Base-by-base conservation (phyloP, 208 protist genomes). In the Wallacemonas collosoma region DNA sequence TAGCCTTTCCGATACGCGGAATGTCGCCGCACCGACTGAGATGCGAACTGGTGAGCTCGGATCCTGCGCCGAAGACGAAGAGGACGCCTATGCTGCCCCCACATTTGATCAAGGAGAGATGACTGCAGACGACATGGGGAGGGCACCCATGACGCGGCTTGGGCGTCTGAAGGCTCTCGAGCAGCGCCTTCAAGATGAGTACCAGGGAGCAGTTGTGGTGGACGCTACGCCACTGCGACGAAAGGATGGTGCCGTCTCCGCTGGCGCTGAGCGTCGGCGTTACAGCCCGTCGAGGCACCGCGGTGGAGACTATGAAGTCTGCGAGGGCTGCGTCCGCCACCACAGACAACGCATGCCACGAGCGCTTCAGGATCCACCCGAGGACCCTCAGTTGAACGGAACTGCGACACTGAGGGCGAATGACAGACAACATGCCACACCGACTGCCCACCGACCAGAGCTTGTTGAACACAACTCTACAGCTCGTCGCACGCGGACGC, bases 211-310 rank as follows among this genome's bases (percentile, higher is more conserved):
- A 2, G 40, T 77, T 17, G 47, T 77, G 15, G 66, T 77, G 1
- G 53, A 63, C 1, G 51, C 41, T 4, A 57, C 15, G 7, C 47
- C 53, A 36, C 38, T 39, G 11, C 17, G 51, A 57, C 15, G 64
- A 3, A 17, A 4, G 15, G 38, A 41, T 8, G 36, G 48, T n/a
- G 9, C 48, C 48, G 12, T 6, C 14, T 15, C 62, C 4, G 3
- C 50, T 9, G 36, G 61, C 6, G 67, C 15, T 45, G 55, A 8
- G 68, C 57, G 43, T 6, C 79, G 50, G 12, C 78, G 81, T 6
- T 83, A 83, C 78, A 87, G 71, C 44, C 78, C 82, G 1, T 72
- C 77, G 7, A 73, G 71, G 74, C 79, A 73, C 55, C 68, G 54
- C n/a, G 58, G 73, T 2, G 69, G 73, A 11, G 69, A 73, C 40